Conservation (phyloP, 2,329 filamentous ascomycete genomes). For the Aspergillus sp. region DNA sequence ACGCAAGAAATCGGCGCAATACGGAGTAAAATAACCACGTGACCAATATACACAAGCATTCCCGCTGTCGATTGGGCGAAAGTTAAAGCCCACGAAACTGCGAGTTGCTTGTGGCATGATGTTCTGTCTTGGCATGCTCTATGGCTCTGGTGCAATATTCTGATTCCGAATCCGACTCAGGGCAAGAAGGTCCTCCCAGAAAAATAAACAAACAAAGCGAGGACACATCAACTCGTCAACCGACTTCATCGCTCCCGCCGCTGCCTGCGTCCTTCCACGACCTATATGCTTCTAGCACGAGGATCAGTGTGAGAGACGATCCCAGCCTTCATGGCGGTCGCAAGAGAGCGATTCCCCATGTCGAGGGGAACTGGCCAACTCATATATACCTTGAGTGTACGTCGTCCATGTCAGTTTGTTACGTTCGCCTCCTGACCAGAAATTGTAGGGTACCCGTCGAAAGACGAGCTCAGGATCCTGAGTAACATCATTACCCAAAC, state of each 20-base stretch:
- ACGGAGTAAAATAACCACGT: neutral
- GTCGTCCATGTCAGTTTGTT: neutral
- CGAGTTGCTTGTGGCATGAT: neutral
- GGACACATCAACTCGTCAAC: conserved; percentile 7
- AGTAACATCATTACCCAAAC: conserved; percentile 28
- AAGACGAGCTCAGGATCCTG: conserved; percentile 34
- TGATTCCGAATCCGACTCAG: conserved; percentile 41
- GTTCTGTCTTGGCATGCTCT: neutral
- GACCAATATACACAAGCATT: neutral
- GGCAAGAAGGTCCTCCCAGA: conserved; percentile 19
- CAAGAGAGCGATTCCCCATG: conserved; percentile 77
- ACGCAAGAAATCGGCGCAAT: too few relatives aligned
- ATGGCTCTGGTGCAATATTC: conserved; percentile 70
- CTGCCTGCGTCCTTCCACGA: conserved; percentile 81
- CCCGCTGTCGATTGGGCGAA: too few relatives aligned
- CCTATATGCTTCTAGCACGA: conserved; percentile 79
- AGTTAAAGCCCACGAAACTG: neutral
- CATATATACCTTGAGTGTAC: conserved; percentile 92
- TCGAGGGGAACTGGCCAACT: conserved; percentile 87
- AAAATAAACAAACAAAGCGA: conserved; percentile 27
- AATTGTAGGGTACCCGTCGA: conserved; percentile 40
- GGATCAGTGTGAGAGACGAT: conserved; percentile 76
- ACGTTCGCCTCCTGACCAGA: conserved; percentile 14
- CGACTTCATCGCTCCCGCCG: conserved; percentile 59
- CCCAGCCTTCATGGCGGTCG: conserved; percentile 82